A percentile compares a stretch with the other conserved stretches of the same genome.
These are phyloP conservation scores for Nitzschia palea DNA, from an alignment of 108 stramenopile species.

Conservation along the genomic window DNA sequence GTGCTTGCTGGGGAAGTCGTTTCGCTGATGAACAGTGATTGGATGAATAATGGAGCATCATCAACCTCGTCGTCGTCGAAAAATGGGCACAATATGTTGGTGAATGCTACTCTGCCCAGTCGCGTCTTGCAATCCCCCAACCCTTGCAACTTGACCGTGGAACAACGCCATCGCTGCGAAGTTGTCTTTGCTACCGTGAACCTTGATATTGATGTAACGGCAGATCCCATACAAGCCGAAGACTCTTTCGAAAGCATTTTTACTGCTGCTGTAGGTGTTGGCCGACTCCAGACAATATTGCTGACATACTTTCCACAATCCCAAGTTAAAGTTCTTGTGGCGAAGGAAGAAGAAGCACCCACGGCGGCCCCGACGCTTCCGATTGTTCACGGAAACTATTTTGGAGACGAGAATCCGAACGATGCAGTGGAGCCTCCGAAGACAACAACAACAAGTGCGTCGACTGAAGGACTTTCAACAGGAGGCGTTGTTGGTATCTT, in stretches of 20 bases:
- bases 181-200: not conserved
- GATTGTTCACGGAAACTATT: too few relatives aligned
- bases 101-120: not conserved
- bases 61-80: not conserved
- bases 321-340: too few relatives aligned
- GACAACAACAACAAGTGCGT: too few relatives aligned
- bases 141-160: not conserved
- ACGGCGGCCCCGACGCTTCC: too few relatives aligned
- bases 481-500: not conserved
- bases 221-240: not conserved
- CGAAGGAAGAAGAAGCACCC: not conserved
- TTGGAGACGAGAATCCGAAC: too few relatives aligned
- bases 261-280: not conserved
- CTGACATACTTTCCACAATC: not conserved
- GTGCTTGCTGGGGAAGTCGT: not conserved
- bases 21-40: not conserved
- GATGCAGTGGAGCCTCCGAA: too few relatives aligned
- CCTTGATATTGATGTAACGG: not conserved
- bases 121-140: not conserved
- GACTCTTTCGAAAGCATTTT: conserved; percentile 1
- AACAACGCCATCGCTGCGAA: not conserved
- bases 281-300: not conserved
- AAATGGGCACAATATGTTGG: too few relatives aligned
- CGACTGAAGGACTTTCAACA: not conserved
- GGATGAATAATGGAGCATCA: not conserved